These are phyloP conservation scores for Microbotryum scabiosae DNA, from an alignment of 1,284 basidiomycete species.

Conservation along the genomic window DNA sequence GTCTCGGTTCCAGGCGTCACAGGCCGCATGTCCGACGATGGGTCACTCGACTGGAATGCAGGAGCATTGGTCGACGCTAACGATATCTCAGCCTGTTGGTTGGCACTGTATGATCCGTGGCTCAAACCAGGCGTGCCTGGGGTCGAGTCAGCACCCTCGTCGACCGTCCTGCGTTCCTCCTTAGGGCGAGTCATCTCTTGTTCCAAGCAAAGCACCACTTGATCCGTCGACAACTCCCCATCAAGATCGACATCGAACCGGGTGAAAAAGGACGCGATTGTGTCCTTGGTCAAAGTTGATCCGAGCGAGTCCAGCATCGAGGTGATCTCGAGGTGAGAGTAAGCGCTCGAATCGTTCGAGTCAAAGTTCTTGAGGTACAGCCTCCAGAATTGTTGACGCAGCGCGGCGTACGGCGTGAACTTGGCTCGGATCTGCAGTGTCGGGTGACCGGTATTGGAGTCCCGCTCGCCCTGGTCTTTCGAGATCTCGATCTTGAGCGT, in stretches of 20 bases:
- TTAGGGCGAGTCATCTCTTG: constrained; percentile 62
- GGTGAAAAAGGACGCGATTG: constrained; percentile 71
- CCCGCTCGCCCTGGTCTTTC: constrained; percentile 6
- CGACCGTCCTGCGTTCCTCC: constrained; percentile 49
- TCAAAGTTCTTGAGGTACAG: constrained; percentile 88
- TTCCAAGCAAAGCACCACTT: constrained; percentile 69
- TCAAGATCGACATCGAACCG: constrained; percentile 50
- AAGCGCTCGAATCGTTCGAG: constrained; percentile 65
- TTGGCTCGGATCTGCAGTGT: constrained; percentile 56
- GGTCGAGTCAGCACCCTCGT: not conserved
- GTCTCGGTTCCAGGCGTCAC: constrained; percentile 14
- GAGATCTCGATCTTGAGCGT: constrained; percentile 16
- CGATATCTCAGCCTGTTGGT: no score
- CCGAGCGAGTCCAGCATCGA: constrained; percentile 97
- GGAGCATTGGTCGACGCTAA: no score
- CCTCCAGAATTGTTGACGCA: constrained; percentile 63
- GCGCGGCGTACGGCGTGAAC: constrained; percentile 74
- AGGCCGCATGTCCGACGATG: constrained; percentile 18
- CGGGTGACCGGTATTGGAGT: constrained; percentile 35
- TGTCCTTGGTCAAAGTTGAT: constrained; percentile 74
- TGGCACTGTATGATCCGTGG: no score
- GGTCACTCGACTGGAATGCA: constrained; percentile 1
- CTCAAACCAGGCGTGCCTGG: not conserved
- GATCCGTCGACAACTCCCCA: constrained; percentile 61
- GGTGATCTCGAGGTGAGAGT: constrained; percentile 79